Conservation (phyloP, 495 filamentous ascomycete species). For the Neurospora sp. region DNA sequence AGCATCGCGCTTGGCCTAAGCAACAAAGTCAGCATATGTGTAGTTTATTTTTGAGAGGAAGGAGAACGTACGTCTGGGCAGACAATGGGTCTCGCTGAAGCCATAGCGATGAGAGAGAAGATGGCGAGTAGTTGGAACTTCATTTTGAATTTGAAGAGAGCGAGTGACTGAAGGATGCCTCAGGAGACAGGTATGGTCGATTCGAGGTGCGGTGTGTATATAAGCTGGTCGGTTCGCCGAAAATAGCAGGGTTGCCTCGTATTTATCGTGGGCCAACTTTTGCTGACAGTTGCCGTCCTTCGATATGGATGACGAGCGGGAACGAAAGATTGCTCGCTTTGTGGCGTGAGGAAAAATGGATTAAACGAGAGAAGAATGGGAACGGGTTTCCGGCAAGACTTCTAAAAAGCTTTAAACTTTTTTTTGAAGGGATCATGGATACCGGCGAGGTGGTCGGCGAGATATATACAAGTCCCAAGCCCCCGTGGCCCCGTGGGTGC, state of each 20-base stretch:
- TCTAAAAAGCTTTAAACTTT: neutral
- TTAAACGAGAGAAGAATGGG: neutral
- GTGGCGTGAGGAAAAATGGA: neutral
- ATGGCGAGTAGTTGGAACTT: slow-evolving; percentile 13
- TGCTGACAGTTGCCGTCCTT: neutral
- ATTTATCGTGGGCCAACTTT: neutral
- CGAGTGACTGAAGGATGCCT: neutral
- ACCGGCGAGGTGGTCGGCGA: neutral
- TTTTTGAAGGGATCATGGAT: neutral
- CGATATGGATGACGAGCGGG: neutral
- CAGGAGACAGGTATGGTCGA: neutral
- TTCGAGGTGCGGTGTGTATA: neutral
- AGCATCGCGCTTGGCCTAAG: slow-evolving; percentile 34
- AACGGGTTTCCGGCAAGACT: neutral
- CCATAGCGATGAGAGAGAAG: slow-evolving; percentile 11
- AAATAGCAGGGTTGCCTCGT: neutral
- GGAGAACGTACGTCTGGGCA: slow-evolving; percentile 27
- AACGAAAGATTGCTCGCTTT: neutral
- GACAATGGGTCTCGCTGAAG: slow-evolving; percentile 19
- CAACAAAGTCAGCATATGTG: slow-evolving; percentile 2
- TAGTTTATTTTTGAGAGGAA: too few species aligned
- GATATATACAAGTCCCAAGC: neutral
- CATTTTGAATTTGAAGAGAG: slow-evolving; percentile 9
- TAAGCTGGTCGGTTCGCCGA: neutral
- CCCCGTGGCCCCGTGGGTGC: neutral